Conservation (phyloP, 768 basidiomycete species). For the Auriscalpium vulgare region DNA sequence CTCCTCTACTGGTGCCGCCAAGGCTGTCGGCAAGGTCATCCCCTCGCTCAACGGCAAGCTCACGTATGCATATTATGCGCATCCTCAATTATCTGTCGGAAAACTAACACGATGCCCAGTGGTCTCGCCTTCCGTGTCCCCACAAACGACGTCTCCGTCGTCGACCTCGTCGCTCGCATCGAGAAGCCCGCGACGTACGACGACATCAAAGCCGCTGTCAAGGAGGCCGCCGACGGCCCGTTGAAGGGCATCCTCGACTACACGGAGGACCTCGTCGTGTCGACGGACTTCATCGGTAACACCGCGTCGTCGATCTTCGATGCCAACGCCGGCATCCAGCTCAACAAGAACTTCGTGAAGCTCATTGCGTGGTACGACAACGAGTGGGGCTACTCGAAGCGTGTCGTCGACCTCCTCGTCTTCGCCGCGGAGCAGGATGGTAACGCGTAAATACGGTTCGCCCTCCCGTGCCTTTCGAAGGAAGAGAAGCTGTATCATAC, state of each 20-base stretch:
- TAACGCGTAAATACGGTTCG: background rate
- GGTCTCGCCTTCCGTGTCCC: slow-evolving; percentile 98
- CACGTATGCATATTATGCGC: slow-evolving; percentile 47
- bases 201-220: slow-evolving; percentile 80
- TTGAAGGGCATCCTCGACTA: slow-evolving; percentile 77
- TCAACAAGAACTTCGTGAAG: slow-evolving; percentile 93
- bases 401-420: slow-evolving; percentile 84
- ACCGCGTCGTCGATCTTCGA: slow-evolving; percentile 86
- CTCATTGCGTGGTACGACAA: slow-evolving; percentile 95
- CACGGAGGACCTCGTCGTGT: slow-evolving; percentile 91
- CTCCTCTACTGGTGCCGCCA: slow-evolving; percentile 97
- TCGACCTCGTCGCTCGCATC: slow-evolving; percentile 91
- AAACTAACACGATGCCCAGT: slow-evolving; percentile 26
- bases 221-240: slow-evolving; percentile 63
- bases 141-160: slow-evolving; percentile 93
- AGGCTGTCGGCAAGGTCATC: slow-evolving; percentile 98
- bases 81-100: background rate
- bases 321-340: slow-evolving; percentile 84
- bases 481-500: background rate
- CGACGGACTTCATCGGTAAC: slow-evolving; percentile 85
- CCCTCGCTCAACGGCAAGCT: slow-evolving; percentile 95
- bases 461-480: background rate
- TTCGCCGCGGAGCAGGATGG: slow-evolving; percentile 73
- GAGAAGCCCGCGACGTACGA: slow-evolving; percentile 84
- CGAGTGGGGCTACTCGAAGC: slow-evolving; percentile 90